These are phyloP conservation scores for Boletus subluridellus DNA, from an alignment of 1,284 basidiomycete genomes.

Conservation along the genomic window DNA sequence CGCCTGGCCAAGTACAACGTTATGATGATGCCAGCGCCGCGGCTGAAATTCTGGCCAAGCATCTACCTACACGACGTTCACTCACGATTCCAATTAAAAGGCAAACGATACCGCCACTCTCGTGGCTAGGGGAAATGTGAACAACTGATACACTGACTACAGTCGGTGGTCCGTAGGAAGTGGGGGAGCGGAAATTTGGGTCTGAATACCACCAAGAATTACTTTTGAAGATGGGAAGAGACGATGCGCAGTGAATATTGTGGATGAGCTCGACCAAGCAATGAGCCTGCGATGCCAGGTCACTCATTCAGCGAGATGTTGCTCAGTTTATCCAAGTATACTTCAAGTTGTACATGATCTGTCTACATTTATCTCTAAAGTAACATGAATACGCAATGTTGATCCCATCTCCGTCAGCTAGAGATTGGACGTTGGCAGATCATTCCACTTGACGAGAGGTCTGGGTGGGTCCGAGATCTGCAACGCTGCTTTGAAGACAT, in stretches of 20 bases:
- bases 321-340: background rate
- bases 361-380: background rate
- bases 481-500: slow-evolving; percentile 67
- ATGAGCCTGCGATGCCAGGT: slow-evolving; percentile 44
- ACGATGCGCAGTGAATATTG: slow-evolving; percentile 65
- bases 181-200: slow-evolving; percentile 43
- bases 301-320: background rate
- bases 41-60: too few relatives aligned
- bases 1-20: slow-evolving; percentile 37
- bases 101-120: too few relatives aligned
- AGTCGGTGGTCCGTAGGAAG: slow-evolving; percentile 57
- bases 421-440: slow-evolving; percentile 53
- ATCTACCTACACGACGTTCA: too few relatives aligned
- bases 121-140: too few relatives aligned
- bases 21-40: too few relatives aligned
- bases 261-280: slow-evolving; percentile 66
- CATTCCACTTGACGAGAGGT: slow-evolving; percentile 65
- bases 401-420: slow-evolving; percentile 23
- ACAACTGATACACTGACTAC: slow-evolving; percentile 42
- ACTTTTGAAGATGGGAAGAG: slow-evolving; percentile 64
- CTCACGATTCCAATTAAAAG: too few relatives aligned
- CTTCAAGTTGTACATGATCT: background rate
- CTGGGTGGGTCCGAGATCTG: slow-evolving; percentile 49
- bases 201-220: slow-evolving; percentile 56
- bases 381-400: background rate